Base-by-base conservation (phyloP, 1,284 basidiomycete species). In the Apiotrichum laibachii region DNA sequence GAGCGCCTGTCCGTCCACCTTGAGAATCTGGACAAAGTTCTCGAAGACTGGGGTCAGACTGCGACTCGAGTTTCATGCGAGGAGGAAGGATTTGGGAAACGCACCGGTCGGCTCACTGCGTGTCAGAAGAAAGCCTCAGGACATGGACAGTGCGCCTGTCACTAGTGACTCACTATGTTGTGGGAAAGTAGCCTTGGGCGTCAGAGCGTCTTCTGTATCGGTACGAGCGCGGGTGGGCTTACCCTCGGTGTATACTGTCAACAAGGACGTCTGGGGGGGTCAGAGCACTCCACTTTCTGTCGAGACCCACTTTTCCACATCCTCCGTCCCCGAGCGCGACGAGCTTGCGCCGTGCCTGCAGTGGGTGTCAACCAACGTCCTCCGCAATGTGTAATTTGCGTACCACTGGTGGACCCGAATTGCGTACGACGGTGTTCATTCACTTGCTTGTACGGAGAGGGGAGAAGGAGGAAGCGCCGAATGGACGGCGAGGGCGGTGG, bases 251-350 rank as follows among this genome's bases (percentile, higher is more conserved):
- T 76, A 80, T 37, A 81, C 79, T 26, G 77, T 80, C 53, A 80
- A 67, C 42, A 80, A 65, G 2, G 89, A 90, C 2, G 89, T 92
- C 82, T 92, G 54, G 85, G 85, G 87, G 64, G 15, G 37, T 37
- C 37, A 37, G 37, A 13, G 11, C 62, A 50, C 50, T 45, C 37
- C 44, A 13, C 26, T 22, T 48, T 56, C 46, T 48, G 18, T 47
- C 15, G 34, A 0, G 12, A 60, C 68, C 37, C 26, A 80, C 80
- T 73, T 83, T 83, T 34, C 92, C 92, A 70, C 89, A 92, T 51
- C 92, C 93, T 66, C 93, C 93, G 78, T 97, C 93, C 42, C 93
- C 93, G 61, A 92, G 87, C 9, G 96, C 87, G 2, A 90, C 88
- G 8, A 89, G 82, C 77, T 90, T 89, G 45, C 59, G 55, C 2